A percentile compares a stretch with the other conserved stretches of the same genome.
These are phyloP conservation scores for Umbelopsis sp. DNA, from an alignment of 371 early-diverging fungal species.

Conservation along the genomic window DNA sequence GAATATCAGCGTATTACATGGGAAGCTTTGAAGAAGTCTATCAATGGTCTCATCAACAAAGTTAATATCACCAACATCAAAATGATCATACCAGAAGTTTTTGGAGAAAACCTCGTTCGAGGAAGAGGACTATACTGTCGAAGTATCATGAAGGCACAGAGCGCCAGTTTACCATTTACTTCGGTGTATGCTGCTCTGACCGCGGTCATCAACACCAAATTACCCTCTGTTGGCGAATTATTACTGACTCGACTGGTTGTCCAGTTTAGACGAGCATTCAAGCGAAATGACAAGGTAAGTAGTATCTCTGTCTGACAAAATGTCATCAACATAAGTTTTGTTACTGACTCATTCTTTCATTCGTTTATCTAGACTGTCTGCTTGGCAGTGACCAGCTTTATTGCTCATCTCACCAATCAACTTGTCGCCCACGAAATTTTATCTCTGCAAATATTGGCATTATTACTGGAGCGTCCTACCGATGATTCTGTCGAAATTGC, in stretches of 20 bases:
- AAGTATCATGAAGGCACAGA: conserved; percentile 92
- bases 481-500: conserved; percentile 98
- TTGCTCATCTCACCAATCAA: conserved; percentile 95
- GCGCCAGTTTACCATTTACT: conserved; percentile 88
- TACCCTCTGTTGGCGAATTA: conserved; percentile 91
- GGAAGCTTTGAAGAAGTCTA: conserved; percentile 94
- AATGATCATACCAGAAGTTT: conserved; percentile 87
- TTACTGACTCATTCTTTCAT: not conserved
- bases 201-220: conserved; percentile 91
- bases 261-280: conserved; percentile 91
- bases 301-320: not conserved
- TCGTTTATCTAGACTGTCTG: conserved; percentile 58
- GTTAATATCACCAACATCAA: conserved; percentile 92
- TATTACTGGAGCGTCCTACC: conserved; percentile 91
- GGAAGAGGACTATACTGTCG: conserved; percentile 91
- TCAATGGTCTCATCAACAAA: conserved; percentile 97
- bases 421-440: conserved; percentile 88
- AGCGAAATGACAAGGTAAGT: conserved; percentile 86
- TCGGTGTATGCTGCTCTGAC: conserved; percentile 91
- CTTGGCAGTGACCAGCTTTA: conserved; percentile 82
- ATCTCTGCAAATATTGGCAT: conserved; percentile 83
- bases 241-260: conserved; percentile 83
- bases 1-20: conserved; percentile 91
- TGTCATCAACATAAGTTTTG: not conserved
- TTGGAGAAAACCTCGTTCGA: conserved; percentile 90